Evolutionary conservation across 1,284 basidiomycete species (phyloP), one percentile per base, ranked within the genome.

Genomic region (Fomes fomentarius): DNA sequence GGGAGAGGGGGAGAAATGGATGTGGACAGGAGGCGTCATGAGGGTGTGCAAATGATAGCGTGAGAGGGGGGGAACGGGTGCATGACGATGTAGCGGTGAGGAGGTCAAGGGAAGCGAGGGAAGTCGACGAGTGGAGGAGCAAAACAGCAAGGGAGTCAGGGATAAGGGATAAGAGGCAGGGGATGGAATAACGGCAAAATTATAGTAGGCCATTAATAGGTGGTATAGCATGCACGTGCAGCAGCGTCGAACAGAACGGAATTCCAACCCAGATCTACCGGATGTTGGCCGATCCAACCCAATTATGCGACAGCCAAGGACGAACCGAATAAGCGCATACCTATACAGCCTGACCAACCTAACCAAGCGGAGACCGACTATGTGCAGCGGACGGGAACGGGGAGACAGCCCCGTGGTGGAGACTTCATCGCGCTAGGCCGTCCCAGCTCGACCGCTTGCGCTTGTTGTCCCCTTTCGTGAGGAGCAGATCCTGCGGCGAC

Each of bases 401-500:
- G 11, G 38, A 30, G 21, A 22, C n/a, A 17, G 38, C 21, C 21
- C 9, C 10, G 38, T 9, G 38, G 9, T 19, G 21, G 14, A 11
- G 19, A 12, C 14, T n/a, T 66, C 61, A 69, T n/a, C 64, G 65
- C 30, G 63, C 63, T 2, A 74, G 75, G 6, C 87, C 86, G 67
- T 89, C 88, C 87, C 88, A 89, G 67, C 87, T 90, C 38, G 82
- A 82, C 66, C 87, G 77, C 76, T 90, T 89, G 63, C 86, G 74
- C 73, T 88, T 88, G 64, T 84, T 83, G 54, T 82, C 82, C 50
- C 68, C 71, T 62, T 76, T 77, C 68, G 73, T 74, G 58, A 87
- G 56, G 53, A 85, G 69, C 57, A 89, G 66, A 66, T 90, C 87
- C 67, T 87, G 80, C 26, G 88, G 87, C 54, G 83, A 84, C 37